These are phyloP conservation scores for Trametes versicolor DNA, from an alignment of 1,284 basidiomycete genomes.

Conservation along the genomic window DNA sequence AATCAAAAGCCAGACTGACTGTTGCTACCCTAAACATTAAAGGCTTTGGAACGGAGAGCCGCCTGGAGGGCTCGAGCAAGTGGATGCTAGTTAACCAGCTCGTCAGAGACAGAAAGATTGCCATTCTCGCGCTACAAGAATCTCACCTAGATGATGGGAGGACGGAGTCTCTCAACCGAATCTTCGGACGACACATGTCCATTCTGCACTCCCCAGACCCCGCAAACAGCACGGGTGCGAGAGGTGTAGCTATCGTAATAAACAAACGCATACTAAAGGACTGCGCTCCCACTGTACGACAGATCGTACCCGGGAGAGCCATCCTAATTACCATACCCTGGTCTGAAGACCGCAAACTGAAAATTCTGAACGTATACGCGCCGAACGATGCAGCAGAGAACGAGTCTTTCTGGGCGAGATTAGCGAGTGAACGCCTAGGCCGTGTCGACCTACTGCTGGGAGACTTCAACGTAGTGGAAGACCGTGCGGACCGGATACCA, in stretches of 20 bases:
- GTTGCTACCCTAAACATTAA: no score
- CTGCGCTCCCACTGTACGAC: no score
- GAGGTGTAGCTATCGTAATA: background rate
- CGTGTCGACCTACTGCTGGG: background rate
- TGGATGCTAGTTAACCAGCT: conserved; percentile 2
- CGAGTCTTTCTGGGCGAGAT: background rate
- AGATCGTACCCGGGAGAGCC: background rate
- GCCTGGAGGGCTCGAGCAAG: background rate
- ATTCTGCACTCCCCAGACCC: background rate
- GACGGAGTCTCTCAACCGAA: background rate
- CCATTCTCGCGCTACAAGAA: background rate
- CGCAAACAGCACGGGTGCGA: background rate
- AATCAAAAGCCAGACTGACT: no score
- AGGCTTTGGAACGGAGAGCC: no score
- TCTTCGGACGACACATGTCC: background rate
- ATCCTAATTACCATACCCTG: background rate
- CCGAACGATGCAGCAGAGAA: background rate
- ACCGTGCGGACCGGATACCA: background rate
- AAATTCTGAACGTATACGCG: background rate
- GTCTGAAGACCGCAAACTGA: background rate
- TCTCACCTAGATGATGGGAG: background rate
- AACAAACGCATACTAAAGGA: background rate
- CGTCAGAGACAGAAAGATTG: background rate
- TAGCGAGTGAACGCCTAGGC: background rate
- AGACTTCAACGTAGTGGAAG: background rate